Evolutionary conservation across 2,329 filamentous ascomycete species (phyloP), one percentile per base, ranked within the genome.

Genomic region (Lasiodiplodia gonubiensis): DNA sequence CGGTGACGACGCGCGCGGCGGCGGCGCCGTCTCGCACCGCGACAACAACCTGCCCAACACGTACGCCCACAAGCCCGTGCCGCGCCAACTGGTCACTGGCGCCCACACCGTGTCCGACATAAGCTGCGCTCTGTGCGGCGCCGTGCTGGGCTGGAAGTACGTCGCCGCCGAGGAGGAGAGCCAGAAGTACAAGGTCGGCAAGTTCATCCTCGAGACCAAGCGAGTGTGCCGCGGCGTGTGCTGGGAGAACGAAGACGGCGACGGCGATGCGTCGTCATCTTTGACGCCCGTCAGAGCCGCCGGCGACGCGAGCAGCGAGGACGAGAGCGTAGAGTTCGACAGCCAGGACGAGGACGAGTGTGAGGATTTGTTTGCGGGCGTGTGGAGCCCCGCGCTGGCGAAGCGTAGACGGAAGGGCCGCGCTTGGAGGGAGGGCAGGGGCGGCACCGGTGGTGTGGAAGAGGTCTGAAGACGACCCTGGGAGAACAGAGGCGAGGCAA

Each of bases 291-390:
- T 12, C 18, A 54, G 27, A 42, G 10, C 27, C 27, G 61, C 70
- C 51, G 39, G 30, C 25, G 52, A 65, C 59, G 59, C 14, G 33
- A 51, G 35, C 49, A 51, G 23, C n/a, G 68, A 67, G 11, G 72
- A 75, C 0, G 73, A 78, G 46, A 78, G 80, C n/a, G 70, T 86
- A 3, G 84, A 88, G 72, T 90, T 90, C 72, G 87, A 90, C 72
- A 86, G 84, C 67, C 85, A 89, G 76, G 87, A 90, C 74, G 88
- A 90, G 72, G 87, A 89, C 69, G 88, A 90, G 76, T 89, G 88
- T 69, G 88, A 90, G 76, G 87, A 89, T 74, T 70, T 90, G 35
- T 90, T 90, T 73, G 81, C 85, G 18, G 88, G 88, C 0, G 80
- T 88, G 23, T 90, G 88, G 88, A 88, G 80, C 68, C 82, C 84